A percentile compares a stretch with the other conserved stretches of the same genome.
phyloP scores from a whole-genome alignment of 2,329 filamentous ascomycete genomes.

The Verticillium isaacii region DNA sequence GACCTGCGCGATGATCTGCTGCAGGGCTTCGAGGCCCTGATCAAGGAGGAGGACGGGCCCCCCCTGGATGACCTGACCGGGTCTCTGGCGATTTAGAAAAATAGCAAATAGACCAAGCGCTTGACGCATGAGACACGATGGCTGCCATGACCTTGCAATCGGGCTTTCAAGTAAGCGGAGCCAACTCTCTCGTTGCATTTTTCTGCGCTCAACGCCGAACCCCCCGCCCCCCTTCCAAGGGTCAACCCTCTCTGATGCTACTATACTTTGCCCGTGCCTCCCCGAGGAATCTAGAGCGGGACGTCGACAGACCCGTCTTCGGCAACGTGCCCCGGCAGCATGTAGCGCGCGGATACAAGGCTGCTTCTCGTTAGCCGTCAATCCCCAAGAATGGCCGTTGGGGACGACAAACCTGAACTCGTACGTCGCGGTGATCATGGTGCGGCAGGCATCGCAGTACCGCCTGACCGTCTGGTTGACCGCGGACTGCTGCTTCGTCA shows the following conservation, averaged over 20 bases:
- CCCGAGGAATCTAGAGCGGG: slow-evolving; percentile 15
- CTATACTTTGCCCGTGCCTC: neutral
- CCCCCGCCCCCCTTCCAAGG: neutral
- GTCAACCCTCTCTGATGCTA: neutral
- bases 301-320: slow-evolving; percentile 28
- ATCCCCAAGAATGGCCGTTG: too few relatives aligned
- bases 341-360: slow-evolving; percentile 26
- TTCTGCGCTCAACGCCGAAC: neutral
- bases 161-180: too few relatives aligned
- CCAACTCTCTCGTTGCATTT: neutral
- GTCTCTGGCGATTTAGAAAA: neutral
- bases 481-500: slow-evolving; percentile 9
- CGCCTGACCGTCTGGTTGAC: slow-evolving; percentile 9
- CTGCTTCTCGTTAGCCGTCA: slow-evolving; percentile 18
- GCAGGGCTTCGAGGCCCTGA: slow-evolving; percentile 57
- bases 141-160: too few relatives aligned
- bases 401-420: slow-evolving; percentile 24
- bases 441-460: slow-evolving; percentile 24
- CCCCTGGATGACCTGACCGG: neutral
- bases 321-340: slow-evolving; percentile 20
- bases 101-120: neutral
- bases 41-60: slow-evolving; percentile 19
- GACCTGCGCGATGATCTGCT: slow-evolving; percentile 75
- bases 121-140: too few relatives aligned
- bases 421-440: slow-evolving; percentile 24